These are phyloP conservation scores for Serpula lacrymans DNA, from an alignment of 768 basidiomycete species.

Conservation along the genomic window DNA sequence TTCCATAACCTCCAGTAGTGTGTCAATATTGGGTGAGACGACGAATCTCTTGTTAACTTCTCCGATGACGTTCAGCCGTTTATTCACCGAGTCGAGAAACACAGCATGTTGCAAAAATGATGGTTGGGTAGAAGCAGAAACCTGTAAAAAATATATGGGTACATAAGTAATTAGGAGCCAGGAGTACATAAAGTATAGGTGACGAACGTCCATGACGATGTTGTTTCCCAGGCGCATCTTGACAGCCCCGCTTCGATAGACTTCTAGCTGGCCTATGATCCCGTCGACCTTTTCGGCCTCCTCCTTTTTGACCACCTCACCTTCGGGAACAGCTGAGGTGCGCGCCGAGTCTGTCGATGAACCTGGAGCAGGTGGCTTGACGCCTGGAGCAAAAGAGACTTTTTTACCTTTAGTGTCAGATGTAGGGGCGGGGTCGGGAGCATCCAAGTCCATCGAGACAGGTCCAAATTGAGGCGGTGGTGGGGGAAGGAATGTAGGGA, in stretches of 20 bases:
- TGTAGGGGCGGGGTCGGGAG: conserved; percentile 19
- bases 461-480: conserved; percentile 23
- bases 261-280: conserved; percentile 77
- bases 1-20: conserved; percentile 66
- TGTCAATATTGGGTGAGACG: conserved; percentile 80
- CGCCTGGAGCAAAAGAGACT: conserved; percentile 64
- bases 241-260: conserved; percentile 81
- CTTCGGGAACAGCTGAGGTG: conserved; percentile 14
- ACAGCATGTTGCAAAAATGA: conserved; percentile 89
- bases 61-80: conserved; percentile 71
- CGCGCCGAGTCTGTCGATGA: conserved; percentile 20
- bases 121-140: conserved; percentile 77
- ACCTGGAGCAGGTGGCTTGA: conserved; percentile 43
- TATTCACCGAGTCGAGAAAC: conserved; percentile 57
- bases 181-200: not conserved
- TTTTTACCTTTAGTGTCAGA: conserved; percentile 37
- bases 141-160: no score
- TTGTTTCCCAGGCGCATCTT: conserved; percentile 83
- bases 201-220: conserved; percentile 77
- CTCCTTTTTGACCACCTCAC: conserved; percentile 20
- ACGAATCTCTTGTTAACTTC: conserved; percentile 84
- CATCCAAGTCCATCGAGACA: conserved; percentile 34
- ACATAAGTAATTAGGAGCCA: conserved; percentile 2
- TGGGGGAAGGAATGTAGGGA: conserved; percentile 64
- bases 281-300: conserved; percentile 57